Base-by-base conservation (phyloP, 495 filamentous ascomycete genomes). In the Lepidopterella palustris region DNA sequence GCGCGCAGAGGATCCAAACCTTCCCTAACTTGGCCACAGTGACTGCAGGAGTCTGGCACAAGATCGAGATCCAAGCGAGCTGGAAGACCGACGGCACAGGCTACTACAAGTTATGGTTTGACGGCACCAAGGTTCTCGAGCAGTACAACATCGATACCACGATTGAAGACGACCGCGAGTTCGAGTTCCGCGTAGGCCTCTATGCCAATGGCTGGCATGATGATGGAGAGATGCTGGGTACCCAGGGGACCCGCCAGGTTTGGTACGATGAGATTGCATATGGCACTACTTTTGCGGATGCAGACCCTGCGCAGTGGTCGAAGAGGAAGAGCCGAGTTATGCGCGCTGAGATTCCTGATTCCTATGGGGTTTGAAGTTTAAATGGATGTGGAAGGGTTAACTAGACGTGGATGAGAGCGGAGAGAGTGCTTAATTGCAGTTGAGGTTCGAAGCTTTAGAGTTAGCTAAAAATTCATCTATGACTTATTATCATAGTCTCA, bases 161-260 rank as follows among this genome's bases (percentile, higher is more conserved):
- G 1, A 70, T 81, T 20, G 66, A 71, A 5, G 78, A 80, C 58
- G 69, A 71, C 21, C 68, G 69, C 5, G 61, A 61, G 24, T 82
- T 82, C 65, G 74, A 81, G 70, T 82, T 80, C 68, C 71, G 78
- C 3, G 77, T 78, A 40, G 80, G 79, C 1, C 69, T 82, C 8
- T 83, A 82, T 66, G 80, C 80, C 0, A 83, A 82, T 64, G 74
- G 73, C 5, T 83, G 80, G 80, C 72, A 82, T 56, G 80, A 82
- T 55, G 69, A 78, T 53, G 59, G 54, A 0, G 61, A 66, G 15
- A 71, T 75, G 59, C 60, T 72, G 58, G 80, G 80, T 0, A 75
- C 66, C 2, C 80, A 82, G 71, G 70, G 70, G 0, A 78, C 76
- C 5, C 64, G 79, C 4, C 72, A 79, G 62, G 67, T 81, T 15